phyloP scores from a whole-genome alignment of 306 rosid species.

The Acacia confusa region DNA sequence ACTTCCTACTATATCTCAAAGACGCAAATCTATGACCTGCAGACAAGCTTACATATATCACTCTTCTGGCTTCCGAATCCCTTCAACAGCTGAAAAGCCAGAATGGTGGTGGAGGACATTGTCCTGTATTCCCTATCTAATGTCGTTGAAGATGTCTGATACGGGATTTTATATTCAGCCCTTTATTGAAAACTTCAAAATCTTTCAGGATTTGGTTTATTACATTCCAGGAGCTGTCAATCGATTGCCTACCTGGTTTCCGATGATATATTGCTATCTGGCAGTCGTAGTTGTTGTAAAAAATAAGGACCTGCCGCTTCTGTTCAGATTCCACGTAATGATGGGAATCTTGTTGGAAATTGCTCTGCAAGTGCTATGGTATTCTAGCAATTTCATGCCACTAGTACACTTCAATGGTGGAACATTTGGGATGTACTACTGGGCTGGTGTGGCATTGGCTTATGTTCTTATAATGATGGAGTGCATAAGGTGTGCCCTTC shows the following conservation, averaged over 20 bases:
- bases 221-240: slow-evolving; percentile 75
- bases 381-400: slow-evolving; percentile 75
- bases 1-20: slow-evolving; percentile 29
- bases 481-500: slow-evolving; percentile 70
- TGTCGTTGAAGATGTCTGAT: slow-evolving; percentile 70
- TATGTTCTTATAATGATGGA: slow-evolving; percentile 51
- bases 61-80: slow-evolving; percentile 50
- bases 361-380: slow-evolving; percentile 57
- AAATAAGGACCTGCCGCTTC: slow-evolving; percentile 61
- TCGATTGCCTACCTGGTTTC: slow-evolving; percentile 74
- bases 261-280: slow-evolving; percentile 54
- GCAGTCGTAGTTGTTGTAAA: slow-evolving; percentile 65
- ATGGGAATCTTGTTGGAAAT: slow-evolving; percentile 76
- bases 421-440: slow-evolving; percentile 67
- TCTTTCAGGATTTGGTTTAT: slow-evolving; percentile 49
- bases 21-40: slow-evolving; percentile 29
- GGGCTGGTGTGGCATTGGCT: slow-evolving; percentile 70
- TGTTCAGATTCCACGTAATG: slow-evolving; percentile 69
- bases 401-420: slow-evolving; percentile 85
- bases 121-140: slow-evolving; percentile 72
- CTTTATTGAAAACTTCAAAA: slow-evolving; percentile 47
- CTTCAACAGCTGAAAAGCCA: slow-evolving; percentile 66
- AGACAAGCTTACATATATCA: slow-evolving; percentile 54
- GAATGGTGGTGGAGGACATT: slow-evolving; percentile 95
- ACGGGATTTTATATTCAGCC: slow-evolving; percentile 66